Evolutionary conservation across 306 rosid genomes (phyloP).

Genomic region (Begonia peltatifolia): DNA sequence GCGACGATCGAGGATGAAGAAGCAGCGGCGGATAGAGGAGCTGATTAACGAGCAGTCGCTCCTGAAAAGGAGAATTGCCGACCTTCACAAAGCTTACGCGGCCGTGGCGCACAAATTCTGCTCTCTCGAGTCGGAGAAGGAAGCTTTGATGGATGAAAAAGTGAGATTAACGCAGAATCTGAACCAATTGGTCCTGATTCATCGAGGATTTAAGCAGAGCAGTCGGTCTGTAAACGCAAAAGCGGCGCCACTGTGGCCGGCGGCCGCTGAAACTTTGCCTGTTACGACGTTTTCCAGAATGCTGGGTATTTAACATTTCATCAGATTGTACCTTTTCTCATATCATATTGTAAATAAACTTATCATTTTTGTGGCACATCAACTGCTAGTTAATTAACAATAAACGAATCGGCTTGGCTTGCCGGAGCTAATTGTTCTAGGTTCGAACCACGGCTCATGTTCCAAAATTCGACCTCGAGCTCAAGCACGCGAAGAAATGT

Average conservation of each 20-base stretch:
- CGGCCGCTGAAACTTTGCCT: background rate
- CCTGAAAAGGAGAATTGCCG: background rate
- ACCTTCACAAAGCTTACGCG: background rate
- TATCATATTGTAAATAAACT: no score
- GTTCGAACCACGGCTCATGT: slow-evolving; percentile 31
- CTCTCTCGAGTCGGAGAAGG: slow-evolving; percentile 1
- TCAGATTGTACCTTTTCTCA: background rate
- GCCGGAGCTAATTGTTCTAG: no score
- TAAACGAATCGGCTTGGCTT: no score
- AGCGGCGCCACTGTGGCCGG: background rate
- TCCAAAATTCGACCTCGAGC: slow-evolving; percentile 72
- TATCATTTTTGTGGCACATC: no score
- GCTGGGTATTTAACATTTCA: no score
- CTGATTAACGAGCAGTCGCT: slow-evolving; percentile 1
- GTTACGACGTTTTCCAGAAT: no score
- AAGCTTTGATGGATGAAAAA: background rate
- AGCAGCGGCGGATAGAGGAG: slow-evolving; percentile 6
- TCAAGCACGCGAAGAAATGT: slow-evolving; percentile 37
- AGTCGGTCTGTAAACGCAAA: background rate
- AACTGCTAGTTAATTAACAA: no score
- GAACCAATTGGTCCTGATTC: background rate
- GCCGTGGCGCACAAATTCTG: background rate
- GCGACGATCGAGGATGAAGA: slow-evolving; percentile 8
- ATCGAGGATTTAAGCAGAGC: background rate
- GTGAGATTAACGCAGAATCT: slow-evolving; percentile 1